These are phyloP conservation scores for Neurospora sp. DNA, from an alignment of 495 filamentous ascomycete genomes.

Conservation along the genomic window DNA sequence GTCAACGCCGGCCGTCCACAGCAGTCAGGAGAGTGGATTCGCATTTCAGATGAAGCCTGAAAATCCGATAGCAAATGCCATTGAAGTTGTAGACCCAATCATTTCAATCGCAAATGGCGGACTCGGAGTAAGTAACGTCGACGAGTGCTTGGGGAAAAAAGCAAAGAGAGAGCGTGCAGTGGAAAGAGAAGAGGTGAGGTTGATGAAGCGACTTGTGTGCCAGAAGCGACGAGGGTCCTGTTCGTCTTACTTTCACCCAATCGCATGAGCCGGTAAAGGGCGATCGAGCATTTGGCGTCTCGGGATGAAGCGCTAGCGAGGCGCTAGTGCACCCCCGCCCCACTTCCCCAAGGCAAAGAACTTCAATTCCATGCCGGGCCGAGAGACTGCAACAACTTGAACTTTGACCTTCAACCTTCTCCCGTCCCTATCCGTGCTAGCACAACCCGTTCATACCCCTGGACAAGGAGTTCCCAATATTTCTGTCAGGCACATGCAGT, in stretches of 20 bases:
- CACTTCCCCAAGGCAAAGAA: neutral
- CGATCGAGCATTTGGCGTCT: constrained; percentile 24
- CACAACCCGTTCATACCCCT: neutral
- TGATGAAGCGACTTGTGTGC: constrained; percentile 24
- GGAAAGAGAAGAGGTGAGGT: constrained; percentile 12
- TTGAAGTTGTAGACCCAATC: neutral
- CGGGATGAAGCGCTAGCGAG: constrained; percentile 29
- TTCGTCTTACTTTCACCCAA: constrained; percentile 10
- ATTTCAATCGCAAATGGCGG: neutral
- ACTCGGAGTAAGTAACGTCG: neutral
- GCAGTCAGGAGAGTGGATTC: neutral
- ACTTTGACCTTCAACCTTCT: neutral
- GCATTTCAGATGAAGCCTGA: neutral
- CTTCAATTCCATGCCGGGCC: neutral
- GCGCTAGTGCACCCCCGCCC: constrained; percentile 7
- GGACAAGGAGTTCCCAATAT: neutral
- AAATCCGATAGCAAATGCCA: neutral
- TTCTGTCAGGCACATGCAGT: neutral
- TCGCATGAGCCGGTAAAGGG: constrained; percentile 5
- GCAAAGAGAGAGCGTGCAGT: constrained; percentile 1
- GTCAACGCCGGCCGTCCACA: neutral
- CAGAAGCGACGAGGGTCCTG: constrained; percentile 12
- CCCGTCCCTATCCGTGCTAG: neutral
- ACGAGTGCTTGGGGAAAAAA: neutral
- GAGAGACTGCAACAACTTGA: neutral